Conservation (phyloP, 345 rosid species). For the Dipteronia dyeriana region DNA sequence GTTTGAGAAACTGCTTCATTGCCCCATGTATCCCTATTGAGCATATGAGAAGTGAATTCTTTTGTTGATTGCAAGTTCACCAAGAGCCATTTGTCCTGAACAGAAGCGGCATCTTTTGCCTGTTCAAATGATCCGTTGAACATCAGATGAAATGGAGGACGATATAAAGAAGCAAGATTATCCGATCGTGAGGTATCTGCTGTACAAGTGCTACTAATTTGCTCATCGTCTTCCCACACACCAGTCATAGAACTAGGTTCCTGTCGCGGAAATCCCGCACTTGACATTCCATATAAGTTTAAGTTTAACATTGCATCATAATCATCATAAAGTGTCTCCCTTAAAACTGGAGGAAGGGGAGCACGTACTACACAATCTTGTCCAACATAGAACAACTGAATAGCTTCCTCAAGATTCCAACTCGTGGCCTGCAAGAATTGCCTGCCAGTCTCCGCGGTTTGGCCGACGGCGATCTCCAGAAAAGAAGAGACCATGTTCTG, state of each 20-base stretch:
- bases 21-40: constrained; percentile 99
- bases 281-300: constrained; percentile 46
- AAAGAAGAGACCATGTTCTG: constrained; percentile 86
- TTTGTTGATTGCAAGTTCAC: constrained; percentile 89
- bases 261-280: constrained; percentile 46
- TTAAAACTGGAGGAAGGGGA: constrained; percentile 91
- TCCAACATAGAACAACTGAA: constrained; percentile 81
- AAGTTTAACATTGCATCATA: constrained; percentile 49
- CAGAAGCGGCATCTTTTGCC: constrained; percentile 79
- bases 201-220: constrained; percentile 51
- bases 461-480: constrained; percentile 96
- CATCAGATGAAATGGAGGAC: constrained; percentile 92
- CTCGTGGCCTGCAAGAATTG: constrained; percentile 94
- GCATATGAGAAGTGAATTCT: constrained; percentile 98
- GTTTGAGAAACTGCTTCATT: constrained; percentile 94
- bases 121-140: constrained; percentile 86
- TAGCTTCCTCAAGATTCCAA: constrained; percentile 97
- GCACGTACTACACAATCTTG: constrained; percentile 70
- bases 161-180: constrained; percentile 89
- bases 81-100: constrained; percentile 92
- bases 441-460: constrained; percentile 78
- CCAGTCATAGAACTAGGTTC: constrained; percentile 68
- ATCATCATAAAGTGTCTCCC: constrained; percentile 95
- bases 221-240: no score
- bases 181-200: constrained; percentile 59